Evolutionary conservation across 1,284 basidiomycete species (phyloP).

Genomic region (Tetrapyrgos nigripes): DNA sequence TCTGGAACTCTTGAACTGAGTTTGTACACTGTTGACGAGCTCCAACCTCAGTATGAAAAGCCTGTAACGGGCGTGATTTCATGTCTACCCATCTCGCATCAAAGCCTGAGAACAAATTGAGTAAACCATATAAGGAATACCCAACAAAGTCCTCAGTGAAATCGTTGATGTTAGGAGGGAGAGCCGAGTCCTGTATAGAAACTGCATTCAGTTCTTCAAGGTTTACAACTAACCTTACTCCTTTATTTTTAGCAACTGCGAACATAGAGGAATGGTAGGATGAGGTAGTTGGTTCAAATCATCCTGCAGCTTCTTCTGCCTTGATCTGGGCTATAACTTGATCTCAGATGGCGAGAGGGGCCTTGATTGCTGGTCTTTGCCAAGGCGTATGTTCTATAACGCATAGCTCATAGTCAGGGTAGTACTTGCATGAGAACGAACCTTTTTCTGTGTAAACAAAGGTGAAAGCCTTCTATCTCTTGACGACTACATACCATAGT

Average conservation of each 20-base stretch:
- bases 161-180: constrained; percentile 34
- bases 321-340: constrained; percentile 28
- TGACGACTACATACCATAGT: constrained; percentile 22
- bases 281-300: constrained; percentile 35
- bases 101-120: too few relatives aligned
- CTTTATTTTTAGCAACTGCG: constrained; percentile 38
- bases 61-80: constrained; percentile 20
- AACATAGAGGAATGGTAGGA: constrained; percentile 38
- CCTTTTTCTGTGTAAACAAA: constrained; percentile 36
- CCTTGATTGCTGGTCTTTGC: constrained; percentile 30
- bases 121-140: constrained; percentile 27
- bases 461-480: constrained; percentile 29
- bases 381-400: constrained; percentile 39
- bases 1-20: constrained; percentile 31
- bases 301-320: constrained; percentile 27
- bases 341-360: constrained; percentile 29
- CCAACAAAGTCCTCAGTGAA: constrained; percentile 39
- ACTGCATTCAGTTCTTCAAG: constrained; percentile 39
- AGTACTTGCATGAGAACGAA: constrained; percentile 36
- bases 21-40: constrained; percentile 31
- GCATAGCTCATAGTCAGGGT: constrained; percentile 39
- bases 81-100: constrained; percentile 24
- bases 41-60: too few relatives aligned
- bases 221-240: constrained; percentile 35
- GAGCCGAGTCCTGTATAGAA: constrained; percentile 31